Evolutionary conservation across 202 grass and related monocot species (phyloP).

Genomic region (Elaeis oleifera): DNA sequence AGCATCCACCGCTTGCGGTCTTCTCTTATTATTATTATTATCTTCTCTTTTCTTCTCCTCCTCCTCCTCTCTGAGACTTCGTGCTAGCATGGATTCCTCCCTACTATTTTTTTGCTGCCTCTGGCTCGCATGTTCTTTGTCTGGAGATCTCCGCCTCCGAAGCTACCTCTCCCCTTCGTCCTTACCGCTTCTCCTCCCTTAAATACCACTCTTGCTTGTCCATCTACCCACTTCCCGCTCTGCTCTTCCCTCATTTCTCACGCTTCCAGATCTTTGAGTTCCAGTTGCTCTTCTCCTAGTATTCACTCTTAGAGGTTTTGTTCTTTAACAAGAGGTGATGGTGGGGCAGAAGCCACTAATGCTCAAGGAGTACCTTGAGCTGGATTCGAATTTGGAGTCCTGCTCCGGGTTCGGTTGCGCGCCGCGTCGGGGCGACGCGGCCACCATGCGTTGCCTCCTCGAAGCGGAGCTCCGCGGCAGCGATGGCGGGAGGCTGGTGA

Average conservation of each 20-base stretch:
- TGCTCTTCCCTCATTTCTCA: too few species aligned
- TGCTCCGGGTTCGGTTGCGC: neutral
- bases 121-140: constrained; percentile 5
- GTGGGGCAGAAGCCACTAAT: constrained; percentile 8
- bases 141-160: constrained; percentile 18
- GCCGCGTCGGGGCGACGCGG: neutral
- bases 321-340: neutral
- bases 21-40: neutral
- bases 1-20: constrained; percentile 10
- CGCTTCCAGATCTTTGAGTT: too few species aligned
- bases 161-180: constrained; percentile 16
- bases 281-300: too few species aligned
- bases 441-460: constrained; percentile 11
- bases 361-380: constrained; percentile 22
- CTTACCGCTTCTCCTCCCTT: neutral
- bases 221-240: neutral
- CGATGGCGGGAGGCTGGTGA: neutral
- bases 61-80: neutral
- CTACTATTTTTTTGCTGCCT: neutral
- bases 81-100: neutral
- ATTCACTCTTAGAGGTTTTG: too few species aligned
- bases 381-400: neutral
- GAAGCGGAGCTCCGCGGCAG: neutral
- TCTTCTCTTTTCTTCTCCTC: neutral
- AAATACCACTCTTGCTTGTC: constrained; percentile 3